A percentile compares a stretch with the other conserved stretches of the same genome.
Conservation (phyloP, 169 alveolate genomes). For the Neospora caninum region DNA sequence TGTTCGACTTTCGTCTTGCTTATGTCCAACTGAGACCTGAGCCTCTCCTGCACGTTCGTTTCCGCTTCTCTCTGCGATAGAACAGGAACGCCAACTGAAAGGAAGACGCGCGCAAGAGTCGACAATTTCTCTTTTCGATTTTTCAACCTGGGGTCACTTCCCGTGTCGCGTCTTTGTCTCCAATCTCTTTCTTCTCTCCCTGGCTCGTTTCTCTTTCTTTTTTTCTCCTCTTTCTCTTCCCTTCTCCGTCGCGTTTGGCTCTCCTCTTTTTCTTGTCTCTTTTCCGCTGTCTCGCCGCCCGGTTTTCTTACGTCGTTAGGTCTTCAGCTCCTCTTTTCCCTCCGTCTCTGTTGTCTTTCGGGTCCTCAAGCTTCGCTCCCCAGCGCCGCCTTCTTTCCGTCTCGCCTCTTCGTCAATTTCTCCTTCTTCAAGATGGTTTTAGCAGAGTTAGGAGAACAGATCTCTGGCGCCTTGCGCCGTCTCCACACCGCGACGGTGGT, state of each 20-base stretch:
- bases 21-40: too few relatives aligned
- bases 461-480: slow-evolving; percentile 92
- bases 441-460: slow-evolving; percentile 96
- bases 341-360: neutral
- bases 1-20: too few relatives aligned
- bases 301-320: neutral
- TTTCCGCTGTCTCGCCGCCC: too few relatives aligned
- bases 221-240: neutral
- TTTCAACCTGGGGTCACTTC: neutral
- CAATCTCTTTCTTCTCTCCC: neutral
- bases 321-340: neutral
- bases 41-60: too few relatives aligned
- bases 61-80: too few relatives aligned
- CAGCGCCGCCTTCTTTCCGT: neutral
- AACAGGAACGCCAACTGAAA: too few relatives aligned
- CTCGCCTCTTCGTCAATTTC: neutral
- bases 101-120: too few relatives aligned
- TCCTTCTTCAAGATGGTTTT: slow-evolving; percentile 90
- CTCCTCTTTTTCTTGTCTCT: neutral
- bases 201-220: neutral
- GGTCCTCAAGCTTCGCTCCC: neutral
- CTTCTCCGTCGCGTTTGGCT: neutral
- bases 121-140: too few relatives aligned
- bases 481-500: slow-evolving; percentile 92
- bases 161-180: neutral